Evolutionary conservation across 495 filamentous ascomycete species (phyloP).

Genomic region (Aspergillus cristatus): DNA sequence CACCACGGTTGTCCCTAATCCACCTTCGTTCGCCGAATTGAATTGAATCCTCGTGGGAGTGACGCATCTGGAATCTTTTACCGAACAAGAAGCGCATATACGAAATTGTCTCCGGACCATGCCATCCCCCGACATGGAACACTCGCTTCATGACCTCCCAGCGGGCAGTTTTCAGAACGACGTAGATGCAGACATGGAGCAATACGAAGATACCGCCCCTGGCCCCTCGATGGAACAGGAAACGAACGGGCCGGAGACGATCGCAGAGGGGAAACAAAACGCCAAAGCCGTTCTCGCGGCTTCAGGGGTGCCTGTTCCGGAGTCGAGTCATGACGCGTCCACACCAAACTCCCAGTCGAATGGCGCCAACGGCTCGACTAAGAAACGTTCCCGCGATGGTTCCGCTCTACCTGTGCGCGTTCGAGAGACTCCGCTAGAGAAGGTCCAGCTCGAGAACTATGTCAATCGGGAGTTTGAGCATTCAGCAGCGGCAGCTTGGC

Average conservation of each 20-base stretch:
- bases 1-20: too few species aligned
- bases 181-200: constrained; percentile 14
- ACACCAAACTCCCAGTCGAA: constrained; percentile 19
- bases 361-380: constrained; percentile 37
- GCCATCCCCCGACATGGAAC: constrained; percentile 30
- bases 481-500: constrained; percentile 39
- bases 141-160: constrained; percentile 18
- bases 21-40: too few species aligned
- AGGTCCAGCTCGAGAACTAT: constrained; percentile 64
- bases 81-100: neutral
- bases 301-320: constrained; percentile 28
- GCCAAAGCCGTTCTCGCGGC: constrained; percentile 48
- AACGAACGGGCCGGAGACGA: constrained; percentile 29
- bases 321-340: constrained; percentile 17
- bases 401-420: constrained; percentile 33
- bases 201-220: constrained; percentile 16
- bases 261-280: constrained; percentile 49
- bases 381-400: constrained; percentile 54
- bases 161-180: constrained; percentile 18
- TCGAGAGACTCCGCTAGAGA: constrained; percentile 35
- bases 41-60: too few species aligned
- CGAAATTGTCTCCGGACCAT: constrained; percentile 14
- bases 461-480: constrained; percentile 68
- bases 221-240: constrained; percentile 15
- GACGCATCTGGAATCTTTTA: constrained; percentile 7